Conservation (phyloP, 352 stramenopile genomes). For the Pythium apleroticum region DNA sequence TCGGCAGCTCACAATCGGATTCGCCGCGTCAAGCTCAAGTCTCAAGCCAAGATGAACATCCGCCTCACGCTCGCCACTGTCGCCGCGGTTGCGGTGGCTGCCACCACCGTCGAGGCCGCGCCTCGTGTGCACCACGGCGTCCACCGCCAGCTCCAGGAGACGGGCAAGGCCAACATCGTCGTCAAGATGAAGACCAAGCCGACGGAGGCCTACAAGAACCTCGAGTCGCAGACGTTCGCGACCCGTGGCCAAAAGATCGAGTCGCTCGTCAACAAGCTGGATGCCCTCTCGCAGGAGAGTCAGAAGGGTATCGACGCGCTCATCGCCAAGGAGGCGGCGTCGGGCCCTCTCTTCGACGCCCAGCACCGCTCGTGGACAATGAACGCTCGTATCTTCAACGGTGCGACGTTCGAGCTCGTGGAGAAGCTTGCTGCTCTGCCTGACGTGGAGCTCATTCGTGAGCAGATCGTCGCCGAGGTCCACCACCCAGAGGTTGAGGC, state of each 20-base stretch:
- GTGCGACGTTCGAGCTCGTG: conserved; percentile 25
- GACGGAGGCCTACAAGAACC: not conserved
- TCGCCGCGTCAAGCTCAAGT: not conserved
- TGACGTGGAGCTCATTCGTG: conserved; percentile 18
- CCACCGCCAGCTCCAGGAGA: conserved; percentile 8
- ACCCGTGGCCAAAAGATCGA: conserved; percentile 8
- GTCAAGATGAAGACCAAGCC: conserved; percentile 4
- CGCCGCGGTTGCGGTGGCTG: not conserved
- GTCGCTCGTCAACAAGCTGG: conserved; percentile 10
- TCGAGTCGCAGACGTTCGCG: conserved; percentile 1
- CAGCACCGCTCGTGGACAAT: conserved; percentile 24
- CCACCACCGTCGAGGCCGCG: not conserved
- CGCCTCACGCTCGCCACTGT: not conserved
- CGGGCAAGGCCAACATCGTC: conserved; percentile 5
- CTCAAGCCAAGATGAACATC: conserved; percentile 1
- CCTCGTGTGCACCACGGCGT: conserved; percentile 4
- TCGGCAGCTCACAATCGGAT: conserved; percentile 6
- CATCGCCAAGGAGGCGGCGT: conserved; percentile 3
- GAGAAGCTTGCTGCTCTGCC: conserved; percentile 20
- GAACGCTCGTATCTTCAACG: conserved; percentile 28
- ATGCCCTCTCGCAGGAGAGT: conserved; percentile 4
- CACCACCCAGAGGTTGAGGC: not conserved
- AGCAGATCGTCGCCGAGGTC: conserved; percentile 12
- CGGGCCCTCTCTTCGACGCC: conserved; percentile 15
- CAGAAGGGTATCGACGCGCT: conserved; percentile 11